phyloP scores from a whole-genome alignment of 208 protist genomes.

The Trypanosoma scelopori region DNA sequence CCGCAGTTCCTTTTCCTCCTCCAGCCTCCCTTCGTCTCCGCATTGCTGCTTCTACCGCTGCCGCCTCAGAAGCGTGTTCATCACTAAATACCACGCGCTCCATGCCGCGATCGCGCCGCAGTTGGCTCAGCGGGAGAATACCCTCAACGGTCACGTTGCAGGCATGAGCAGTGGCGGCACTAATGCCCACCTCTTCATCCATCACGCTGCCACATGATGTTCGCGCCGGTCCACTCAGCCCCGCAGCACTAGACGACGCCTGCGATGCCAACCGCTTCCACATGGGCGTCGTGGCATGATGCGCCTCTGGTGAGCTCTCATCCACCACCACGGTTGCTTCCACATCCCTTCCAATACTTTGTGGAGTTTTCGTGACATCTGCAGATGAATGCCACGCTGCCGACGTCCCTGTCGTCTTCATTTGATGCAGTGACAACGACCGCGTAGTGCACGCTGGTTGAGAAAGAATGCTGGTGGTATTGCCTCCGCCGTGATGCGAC shows the following conservation, averaged over 20 bases:
- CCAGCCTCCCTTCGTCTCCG: background rate
- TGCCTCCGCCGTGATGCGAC: too few relatives aligned
- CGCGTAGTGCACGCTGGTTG: conserved; percentile 2
- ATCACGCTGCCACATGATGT: conserved; percentile 16
- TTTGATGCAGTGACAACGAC: background rate
- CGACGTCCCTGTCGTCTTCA: background rate
- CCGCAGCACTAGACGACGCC: conserved; percentile 7
- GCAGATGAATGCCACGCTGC: background rate
- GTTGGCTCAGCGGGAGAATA: too few relatives aligned
- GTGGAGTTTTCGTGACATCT: background rate
- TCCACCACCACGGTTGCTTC: background rate
- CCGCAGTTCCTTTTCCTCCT: too few relatives aligned
- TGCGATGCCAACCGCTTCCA: background rate
- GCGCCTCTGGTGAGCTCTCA: background rate
- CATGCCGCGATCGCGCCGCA: background rate
- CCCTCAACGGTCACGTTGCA: conserved; percentile 3
- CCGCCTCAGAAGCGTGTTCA: conserved; percentile 3
- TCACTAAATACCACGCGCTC: background rate
- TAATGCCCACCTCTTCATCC: background rate
- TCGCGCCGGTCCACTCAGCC: conserved; percentile 16
- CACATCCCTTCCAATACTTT: background rate
- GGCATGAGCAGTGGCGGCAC: background rate
- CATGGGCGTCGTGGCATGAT: background rate
- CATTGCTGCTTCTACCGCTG: background rate
- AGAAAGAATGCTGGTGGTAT: too few relatives aligned